phyloP scores from a whole-genome alignment of 2,329 filamentous ascomycete species.

The Davidsoniella neocaledoniae region DNA sequence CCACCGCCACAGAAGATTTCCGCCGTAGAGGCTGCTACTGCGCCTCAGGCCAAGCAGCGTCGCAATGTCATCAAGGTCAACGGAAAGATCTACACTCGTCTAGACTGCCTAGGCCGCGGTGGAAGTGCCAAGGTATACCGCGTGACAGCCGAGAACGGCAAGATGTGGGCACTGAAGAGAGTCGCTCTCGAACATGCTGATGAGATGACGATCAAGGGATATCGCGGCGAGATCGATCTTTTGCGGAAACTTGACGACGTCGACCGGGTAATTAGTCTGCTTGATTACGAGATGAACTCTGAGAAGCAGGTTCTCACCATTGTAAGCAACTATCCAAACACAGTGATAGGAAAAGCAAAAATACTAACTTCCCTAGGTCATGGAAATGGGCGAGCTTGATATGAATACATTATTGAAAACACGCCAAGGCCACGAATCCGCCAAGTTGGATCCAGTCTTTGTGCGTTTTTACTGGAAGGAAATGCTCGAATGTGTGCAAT shows the following conservation, averaged over 20 bases:
- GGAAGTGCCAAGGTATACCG: constrained; percentile 91
- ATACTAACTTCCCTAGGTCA: constrained; percentile 39
- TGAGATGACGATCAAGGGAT: constrained; percentile 65
- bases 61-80: constrained; percentile 77
- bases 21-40: constrained; percentile 48
- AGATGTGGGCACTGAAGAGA: constrained; percentile 83
- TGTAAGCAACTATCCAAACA: constrained; percentile 31
- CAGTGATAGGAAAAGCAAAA: background rate
- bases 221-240: constrained; percentile 89
- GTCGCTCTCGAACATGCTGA: constrained; percentile 86
- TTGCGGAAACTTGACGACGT: constrained; percentile 67
- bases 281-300: constrained; percentile 85
- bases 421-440: constrained; percentile 52
- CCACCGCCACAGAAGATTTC: constrained; percentile 92
- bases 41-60: constrained; percentile 48
- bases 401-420: constrained; percentile 70
- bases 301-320: constrained; percentile 79
- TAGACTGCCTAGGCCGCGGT: constrained; percentile 81
- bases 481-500: constrained; percentile 88
- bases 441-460: constrained; percentile 72
- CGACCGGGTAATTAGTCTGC: constrained; percentile 77
- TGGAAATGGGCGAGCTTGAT: constrained; percentile 95
- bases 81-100: constrained; percentile 72
- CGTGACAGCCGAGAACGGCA: constrained; percentile 92
- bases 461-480: constrained; percentile 98